phyloP scores from a whole-genome alignment of 164 flowering plant species.

The Macadamia integrifolia region DNA sequence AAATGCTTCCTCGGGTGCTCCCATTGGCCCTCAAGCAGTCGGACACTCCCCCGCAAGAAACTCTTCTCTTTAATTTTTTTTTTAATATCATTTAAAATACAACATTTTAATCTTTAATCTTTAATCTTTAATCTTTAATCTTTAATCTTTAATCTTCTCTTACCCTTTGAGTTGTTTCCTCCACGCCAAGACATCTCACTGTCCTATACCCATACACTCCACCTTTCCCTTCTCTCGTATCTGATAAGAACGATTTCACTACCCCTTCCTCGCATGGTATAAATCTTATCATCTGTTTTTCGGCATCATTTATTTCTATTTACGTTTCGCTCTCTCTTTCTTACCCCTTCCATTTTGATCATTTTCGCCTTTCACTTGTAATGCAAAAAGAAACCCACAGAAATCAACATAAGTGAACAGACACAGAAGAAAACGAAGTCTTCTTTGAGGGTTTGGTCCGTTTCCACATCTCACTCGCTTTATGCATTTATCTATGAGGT shows the following conservation, averaged over 20 bases:
- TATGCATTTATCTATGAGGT: background rate
- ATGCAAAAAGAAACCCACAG: conserved; percentile 10
- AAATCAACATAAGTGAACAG: background rate
- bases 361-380: background rate
- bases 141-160: background rate
- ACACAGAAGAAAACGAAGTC: background rate
- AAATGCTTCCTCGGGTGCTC: too few species aligned
- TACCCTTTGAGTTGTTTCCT: conserved; percentile 11
- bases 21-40: too few species aligned
- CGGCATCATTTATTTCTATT: too few species aligned
- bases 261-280: background rate
- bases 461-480: background rate
- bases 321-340: background rate
- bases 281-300: too few species aligned
- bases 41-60: too few species aligned
- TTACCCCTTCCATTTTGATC: background rate
- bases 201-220: background rate
- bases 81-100: too few species aligned
- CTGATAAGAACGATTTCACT: background rate
- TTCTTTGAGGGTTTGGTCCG: conserved; percentile 6
- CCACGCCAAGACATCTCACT: conserved; percentile 8
- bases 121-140: background rate
- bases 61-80: too few species aligned
- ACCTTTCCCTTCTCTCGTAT: background rate
- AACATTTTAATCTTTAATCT: background rate